Evolutionary conservation across 2,329 filamentous ascomycete genomes (phyloP).

Genomic region (Phialemonium atrogriseum): DNA sequence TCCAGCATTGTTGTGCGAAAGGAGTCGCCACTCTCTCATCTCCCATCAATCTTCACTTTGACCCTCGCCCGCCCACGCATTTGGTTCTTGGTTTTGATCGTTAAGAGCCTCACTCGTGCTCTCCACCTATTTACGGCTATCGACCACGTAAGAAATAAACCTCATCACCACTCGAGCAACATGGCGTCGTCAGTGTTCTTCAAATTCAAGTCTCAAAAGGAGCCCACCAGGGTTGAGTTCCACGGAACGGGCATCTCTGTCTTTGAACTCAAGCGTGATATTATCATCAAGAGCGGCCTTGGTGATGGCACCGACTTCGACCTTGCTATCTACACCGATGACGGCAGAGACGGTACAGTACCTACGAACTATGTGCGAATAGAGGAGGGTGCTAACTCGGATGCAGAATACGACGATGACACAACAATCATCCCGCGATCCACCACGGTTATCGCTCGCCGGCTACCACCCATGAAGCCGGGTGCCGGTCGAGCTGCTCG

Average conservation of each 20-base stretch:
- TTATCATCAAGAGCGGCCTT: slow-evolving; percentile 87
- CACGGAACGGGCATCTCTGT: slow-evolving; percentile 97
- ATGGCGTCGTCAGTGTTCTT: slow-evolving; percentile 99
- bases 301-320: slow-evolving; percentile 97
- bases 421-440: slow-evolving; percentile 95
- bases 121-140: too few species aligned
- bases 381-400: slow-evolving; percentile 20
- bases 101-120: too few species aligned
- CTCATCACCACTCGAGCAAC: slow-evolving; percentile 24
- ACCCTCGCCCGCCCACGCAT: too few species aligned
- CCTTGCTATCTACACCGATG: slow-evolving; percentile 86
- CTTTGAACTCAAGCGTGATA: slow-evolving; percentile 97
- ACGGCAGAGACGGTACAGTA: slow-evolving; percentile 83
- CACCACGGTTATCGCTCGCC: slow-evolving; percentile 83
- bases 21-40: too few species aligned
- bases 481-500: slow-evolving; percentile 86
- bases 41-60: too few species aligned
- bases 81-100: too few species aligned
- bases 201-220: slow-evolving; percentile 99
- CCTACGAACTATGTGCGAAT: not conserved
- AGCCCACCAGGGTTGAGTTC: slow-evolving; percentile 88
- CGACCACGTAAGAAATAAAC: slow-evolving; percentile 4
- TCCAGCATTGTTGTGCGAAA: slow-evolving; percentile 11
- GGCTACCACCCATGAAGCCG: slow-evolving; percentile 73
- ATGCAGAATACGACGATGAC: slow-evolving; percentile 88